phyloP scores from a whole-genome alignment of 805 yeast species.

The Candida maesae region DNA sequence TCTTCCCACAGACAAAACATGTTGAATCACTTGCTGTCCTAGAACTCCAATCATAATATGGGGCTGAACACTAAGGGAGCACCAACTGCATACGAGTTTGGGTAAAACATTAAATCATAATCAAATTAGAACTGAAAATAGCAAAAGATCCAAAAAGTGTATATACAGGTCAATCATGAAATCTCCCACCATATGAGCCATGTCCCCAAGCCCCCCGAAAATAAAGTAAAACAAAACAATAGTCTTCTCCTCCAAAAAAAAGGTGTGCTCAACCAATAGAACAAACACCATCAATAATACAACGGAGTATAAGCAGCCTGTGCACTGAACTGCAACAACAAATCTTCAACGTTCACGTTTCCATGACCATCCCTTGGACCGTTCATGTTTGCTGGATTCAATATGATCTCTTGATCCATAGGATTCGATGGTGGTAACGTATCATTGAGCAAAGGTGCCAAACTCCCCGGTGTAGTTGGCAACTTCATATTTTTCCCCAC shows the following conservation, averaged over 20 bases:
- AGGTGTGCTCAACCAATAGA: no score
- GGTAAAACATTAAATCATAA: no score
- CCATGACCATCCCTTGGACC: not conserved
- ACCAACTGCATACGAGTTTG: no score
- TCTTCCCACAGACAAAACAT: conserved; percentile 92
- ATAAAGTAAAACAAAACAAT: no score
- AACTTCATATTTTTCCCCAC: not conserved
- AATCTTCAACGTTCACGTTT: conserved; percentile 7
- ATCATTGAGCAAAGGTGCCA: not conserved
- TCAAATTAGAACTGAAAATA: no score
- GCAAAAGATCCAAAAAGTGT: no score
- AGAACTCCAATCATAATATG: conserved; percentile 6
- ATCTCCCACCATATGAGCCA: no score
- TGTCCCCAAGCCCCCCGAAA: no score
- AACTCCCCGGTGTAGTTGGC: not conserved
- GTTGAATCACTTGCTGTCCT: conserved; percentile 83
- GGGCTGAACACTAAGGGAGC: not conserved
- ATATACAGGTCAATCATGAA: no score
- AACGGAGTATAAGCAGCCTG: not conserved
- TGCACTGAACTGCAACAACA: conserved; percentile 7
- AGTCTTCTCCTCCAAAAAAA: no score
- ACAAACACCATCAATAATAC: not conserved
- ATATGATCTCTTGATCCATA: not conserved
- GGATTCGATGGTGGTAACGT: not conserved
- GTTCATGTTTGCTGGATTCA: not conserved